These are phyloP conservation scores for Kuraishia ogatae DNA, from an alignment of 805 yeast genomes.

Conservation along the genomic window DNA sequence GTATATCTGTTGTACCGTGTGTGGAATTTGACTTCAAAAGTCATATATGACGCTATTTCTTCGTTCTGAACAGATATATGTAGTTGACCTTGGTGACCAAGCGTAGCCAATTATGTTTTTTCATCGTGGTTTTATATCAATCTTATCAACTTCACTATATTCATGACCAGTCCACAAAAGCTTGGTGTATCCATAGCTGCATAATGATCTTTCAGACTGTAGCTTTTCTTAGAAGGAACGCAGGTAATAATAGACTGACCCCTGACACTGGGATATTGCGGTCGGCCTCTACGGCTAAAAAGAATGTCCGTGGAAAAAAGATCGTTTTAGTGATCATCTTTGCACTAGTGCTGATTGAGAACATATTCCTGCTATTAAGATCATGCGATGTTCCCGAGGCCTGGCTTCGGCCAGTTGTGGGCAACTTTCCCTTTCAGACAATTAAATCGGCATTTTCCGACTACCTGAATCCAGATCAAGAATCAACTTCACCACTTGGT, in stretches of 20 bases:
- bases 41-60: too few relatives aligned
- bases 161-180: too few relatives aligned
- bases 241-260: neutral
- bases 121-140: too few relatives aligned
- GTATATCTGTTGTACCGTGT: too few relatives aligned
- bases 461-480: neutral
- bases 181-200: too few relatives aligned
- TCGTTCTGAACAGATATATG: too few relatives aligned
- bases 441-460: neutral
- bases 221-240: neutral
- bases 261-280: neutral
- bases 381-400: neutral
- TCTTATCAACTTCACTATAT: too few relatives aligned
- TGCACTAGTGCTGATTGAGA: neutral
- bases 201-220: neutral
- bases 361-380: neutral
- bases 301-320: too few relatives aligned
- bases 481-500: neutral
- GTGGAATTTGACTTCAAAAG: too few relatives aligned
- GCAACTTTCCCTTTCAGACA: neutral
- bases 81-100: too few relatives aligned
- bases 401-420: neutral
- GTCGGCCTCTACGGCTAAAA: neutral
- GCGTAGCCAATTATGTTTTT: too few relatives aligned
- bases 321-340: neutral